Percentiles rank a stretch among this genome's conserved stretches.
Conservation (phyloP, 2,329 filamentous ascomycete species). For the Colletotrichum sp. region DNA sequence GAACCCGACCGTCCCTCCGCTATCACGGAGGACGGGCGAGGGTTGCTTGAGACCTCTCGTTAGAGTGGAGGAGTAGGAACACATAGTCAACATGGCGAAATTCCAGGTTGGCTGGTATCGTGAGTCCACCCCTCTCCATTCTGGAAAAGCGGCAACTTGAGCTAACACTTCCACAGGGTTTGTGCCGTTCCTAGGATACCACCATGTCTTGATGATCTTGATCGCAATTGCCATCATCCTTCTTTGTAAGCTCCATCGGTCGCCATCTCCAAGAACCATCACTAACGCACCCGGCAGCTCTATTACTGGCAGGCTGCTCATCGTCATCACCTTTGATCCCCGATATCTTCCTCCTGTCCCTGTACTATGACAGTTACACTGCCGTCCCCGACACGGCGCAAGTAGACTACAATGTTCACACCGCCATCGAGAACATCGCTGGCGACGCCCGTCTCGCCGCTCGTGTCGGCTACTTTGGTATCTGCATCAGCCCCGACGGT, state of each 20-base stretch:
- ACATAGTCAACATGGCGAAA: constrained; percentile 31
- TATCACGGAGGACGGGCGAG: constrained; percentile 23
- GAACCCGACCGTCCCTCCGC: constrained; percentile 24
- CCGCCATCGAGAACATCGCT: constrained; percentile 88
- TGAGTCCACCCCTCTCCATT: constrained; percentile 34
- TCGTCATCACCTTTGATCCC: constrained; percentile 95
- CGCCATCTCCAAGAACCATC: neutral
- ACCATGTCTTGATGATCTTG: constrained; percentile 95
- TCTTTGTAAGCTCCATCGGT: constrained; percentile 71
- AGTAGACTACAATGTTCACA: constrained; percentile 86
- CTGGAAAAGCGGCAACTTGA: neutral
- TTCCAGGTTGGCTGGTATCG: constrained; percentile 56
- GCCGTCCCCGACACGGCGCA: constrained; percentile 84
- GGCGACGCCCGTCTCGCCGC: constrained; percentile 84
- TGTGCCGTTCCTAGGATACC: constrained; percentile 73
- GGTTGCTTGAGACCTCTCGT: constrained; percentile 8
- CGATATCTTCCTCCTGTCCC: constrained; percentile 95
- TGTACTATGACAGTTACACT: constrained; percentile 91
- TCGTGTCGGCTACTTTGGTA: constrained; percentile 96
- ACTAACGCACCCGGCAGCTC: constrained; percentile 60
- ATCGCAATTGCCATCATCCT: constrained; percentile 94
- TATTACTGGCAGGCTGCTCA: constrained; percentile 93
- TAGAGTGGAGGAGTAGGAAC: constrained; percentile 7
- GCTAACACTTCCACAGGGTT: constrained; percentile 49
- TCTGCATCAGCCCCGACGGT: constrained; percentile 91